phyloP scores from a whole-genome alignment of 192 early-diverging fungal genomes.

The Gonapodya sp. region DNA sequence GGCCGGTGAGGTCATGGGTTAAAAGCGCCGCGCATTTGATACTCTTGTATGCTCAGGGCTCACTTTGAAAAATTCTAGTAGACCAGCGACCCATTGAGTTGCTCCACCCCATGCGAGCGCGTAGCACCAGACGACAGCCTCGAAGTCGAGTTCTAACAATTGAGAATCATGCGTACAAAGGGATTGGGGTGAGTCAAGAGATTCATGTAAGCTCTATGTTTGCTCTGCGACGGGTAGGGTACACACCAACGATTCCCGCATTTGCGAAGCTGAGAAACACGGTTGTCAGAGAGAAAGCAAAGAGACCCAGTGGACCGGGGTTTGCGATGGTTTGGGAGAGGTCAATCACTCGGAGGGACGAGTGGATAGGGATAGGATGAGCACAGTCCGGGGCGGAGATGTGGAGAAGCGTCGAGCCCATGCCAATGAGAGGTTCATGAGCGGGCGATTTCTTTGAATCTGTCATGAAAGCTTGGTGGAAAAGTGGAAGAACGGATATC shows the following conservation, averaged over 20 bases:
- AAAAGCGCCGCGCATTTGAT: too few relatives aligned
- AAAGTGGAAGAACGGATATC: too few relatives aligned
- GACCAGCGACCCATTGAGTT: conserved; percentile 65
- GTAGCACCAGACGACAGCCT: conserved; percentile 37
- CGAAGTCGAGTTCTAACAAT: not conserved
- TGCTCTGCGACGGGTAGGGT: not conserved
- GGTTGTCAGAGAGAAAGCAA: conserved; percentile 51
- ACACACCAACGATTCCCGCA: conserved; percentile 35
- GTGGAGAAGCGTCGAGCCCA: too few relatives aligned
- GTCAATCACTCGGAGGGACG: too few relatives aligned
- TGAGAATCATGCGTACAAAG: not conserved
- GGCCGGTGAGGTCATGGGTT: too few relatives aligned
- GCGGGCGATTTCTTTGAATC: too few relatives aligned
- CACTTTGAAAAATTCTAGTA: conserved; percentile 59
- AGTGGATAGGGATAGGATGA: too few relatives aligned
- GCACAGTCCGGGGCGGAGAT: too few relatives aligned
- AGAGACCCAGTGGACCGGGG: conserved; percentile 53
- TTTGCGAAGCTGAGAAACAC: conserved; percentile 62
- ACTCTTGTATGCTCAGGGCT: too few relatives aligned
- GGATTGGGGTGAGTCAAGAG: not conserved
- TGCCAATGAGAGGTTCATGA: too few relatives aligned
- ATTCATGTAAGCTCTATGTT: not conserved
- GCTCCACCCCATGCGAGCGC: conserved; percentile 29
- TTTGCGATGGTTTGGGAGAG: conserved; percentile 29
- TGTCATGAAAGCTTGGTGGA: too few relatives aligned